A percentile compares a stretch with the other conserved stretches of the same genome.
Conservation (phyloP, 306 rosid genomes). For the Canavalia gladiata region DNA sequence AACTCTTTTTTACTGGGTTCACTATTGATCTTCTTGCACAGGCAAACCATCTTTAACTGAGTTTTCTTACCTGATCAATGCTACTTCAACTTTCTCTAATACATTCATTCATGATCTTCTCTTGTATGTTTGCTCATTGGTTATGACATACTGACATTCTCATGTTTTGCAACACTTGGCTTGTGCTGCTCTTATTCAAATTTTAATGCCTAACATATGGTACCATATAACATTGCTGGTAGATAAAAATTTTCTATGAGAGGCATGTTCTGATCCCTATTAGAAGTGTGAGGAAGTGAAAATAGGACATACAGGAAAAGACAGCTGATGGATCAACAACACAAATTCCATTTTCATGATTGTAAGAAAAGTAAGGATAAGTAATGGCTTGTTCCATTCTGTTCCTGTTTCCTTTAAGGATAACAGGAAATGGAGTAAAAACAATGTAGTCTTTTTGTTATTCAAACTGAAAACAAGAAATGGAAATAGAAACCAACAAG, state of each 20-base stretch:
- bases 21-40: neutral
- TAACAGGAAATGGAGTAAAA: too few relatives aligned
- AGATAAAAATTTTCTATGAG: constrained; percentile 11
- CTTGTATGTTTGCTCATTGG: neutral
- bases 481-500: too few relatives aligned
- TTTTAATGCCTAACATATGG: neutral
- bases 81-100: constrained; percentile 12
- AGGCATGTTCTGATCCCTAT: neutral
- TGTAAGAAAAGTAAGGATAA: neutral
- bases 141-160: neutral
- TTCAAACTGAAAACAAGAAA: too few relatives aligned
- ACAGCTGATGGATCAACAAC: neutral
- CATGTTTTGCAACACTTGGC: neutral
- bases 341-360: constrained; percentile 25
- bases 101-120: neutral
- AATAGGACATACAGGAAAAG: neutral
- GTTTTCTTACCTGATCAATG: neutral
- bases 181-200: neutral
- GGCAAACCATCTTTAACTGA: constrained; percentile 23
- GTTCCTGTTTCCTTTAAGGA: too few relatives aligned
- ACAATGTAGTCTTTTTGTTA: too few relatives aligned
- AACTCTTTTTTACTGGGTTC: constrained; percentile 14
- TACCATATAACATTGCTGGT: neutral
- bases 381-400: too few relatives aligned
- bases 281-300: constrained; percentile 11